Evolutionary conservation across 192 early-diverging fungal genomes (phyloP), one percentile per base, ranked within the genome.

Genomic region (Pilaira anomala): DNA sequence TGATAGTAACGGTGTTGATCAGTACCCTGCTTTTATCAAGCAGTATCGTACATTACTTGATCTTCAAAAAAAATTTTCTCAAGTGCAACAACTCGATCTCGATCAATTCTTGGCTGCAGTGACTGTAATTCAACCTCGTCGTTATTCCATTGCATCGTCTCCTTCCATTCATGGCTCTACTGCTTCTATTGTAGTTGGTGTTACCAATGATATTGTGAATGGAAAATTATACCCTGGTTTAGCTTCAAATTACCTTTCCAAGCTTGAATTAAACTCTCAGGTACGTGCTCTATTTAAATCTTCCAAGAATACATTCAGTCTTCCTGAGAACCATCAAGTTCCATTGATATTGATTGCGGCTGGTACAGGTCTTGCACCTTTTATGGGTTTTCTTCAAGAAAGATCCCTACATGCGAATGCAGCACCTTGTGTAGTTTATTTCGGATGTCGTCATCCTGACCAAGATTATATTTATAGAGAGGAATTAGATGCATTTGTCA

Each of bases 301-400:
- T 16, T 60, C 58, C 58, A 69, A 69, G 56, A 26, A 21, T 22
- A 58, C 68, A 6, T 96, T 95, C 77, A 66, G 63, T 7, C 72
- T 95, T 67, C 90, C 91, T 16, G 61, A 56, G 1, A 77, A 82
- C 45, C 62, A 67, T 24, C 58, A 62, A 7, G 77, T 63, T 13
- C 91, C 93, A 0, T 75, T 95, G 0, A 81, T 97, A 26, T 88
- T 97, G 87, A 85, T 97, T 30, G 87, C 85, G 1, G 91, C 95
- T 1, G 97, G 95, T 25, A 97, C 97, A 1, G 97, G 97, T 7
- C 80, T 98, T 9, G 87, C 94, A n/a, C 95, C 97, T 0, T 97
- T 98, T 64, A 74, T 91, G 28, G 88, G 91, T 4, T 97, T 97
- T 69, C 73, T 98, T 7, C 67, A 75, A 50, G 73, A 75, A 42